Percentiles rank a stretch among this genome's conserved stretches.
These are phyloP conservation scores for Populus deltoides DNA, from an alignment of 345 rosid genomes.

Conservation along the genomic window DNA sequence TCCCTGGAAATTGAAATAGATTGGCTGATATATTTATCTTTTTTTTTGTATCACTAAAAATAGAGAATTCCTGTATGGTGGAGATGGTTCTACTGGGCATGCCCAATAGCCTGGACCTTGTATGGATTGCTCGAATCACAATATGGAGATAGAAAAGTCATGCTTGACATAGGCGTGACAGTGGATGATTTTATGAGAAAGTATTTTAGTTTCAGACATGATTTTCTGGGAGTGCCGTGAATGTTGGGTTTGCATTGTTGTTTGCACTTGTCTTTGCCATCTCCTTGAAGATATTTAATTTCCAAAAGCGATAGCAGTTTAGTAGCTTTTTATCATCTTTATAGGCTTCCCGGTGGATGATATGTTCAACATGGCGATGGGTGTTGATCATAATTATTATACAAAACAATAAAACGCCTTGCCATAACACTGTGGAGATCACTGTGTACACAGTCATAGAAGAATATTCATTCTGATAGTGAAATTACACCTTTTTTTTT, in stretches of 20 bases:
- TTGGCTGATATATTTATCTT: neutral
- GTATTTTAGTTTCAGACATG: conserved; percentile 16
- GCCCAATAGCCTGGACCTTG: conserved; percentile 20
- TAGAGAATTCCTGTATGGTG: conserved; percentile 28
- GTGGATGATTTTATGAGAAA: conserved; percentile 1
- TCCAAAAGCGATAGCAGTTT: conserved; percentile 11
- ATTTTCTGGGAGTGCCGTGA: conserved; percentile 17
- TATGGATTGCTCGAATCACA: conserved; percentile 21
- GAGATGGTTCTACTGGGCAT: conserved; percentile 30
- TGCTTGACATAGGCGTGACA: neutral
- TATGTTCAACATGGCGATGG: no score
- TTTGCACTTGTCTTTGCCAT: conserved; percentile 13
- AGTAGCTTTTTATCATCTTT: no score
- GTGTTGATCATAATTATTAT: no score
- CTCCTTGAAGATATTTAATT: conserved; percentile 12
- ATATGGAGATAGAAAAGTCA: neutral
- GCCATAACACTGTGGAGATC: no score
- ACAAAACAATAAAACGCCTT: no score
- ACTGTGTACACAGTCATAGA: no score
- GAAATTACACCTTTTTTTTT: no score
- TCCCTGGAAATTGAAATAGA: no score
- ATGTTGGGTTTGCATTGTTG: neutral
- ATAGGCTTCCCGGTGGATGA: no score
- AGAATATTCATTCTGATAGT: no score
- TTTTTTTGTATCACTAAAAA: neutral